Base-by-base conservation (phyloP, 163 green algal species). In the Chlorella variabilis region DNA sequence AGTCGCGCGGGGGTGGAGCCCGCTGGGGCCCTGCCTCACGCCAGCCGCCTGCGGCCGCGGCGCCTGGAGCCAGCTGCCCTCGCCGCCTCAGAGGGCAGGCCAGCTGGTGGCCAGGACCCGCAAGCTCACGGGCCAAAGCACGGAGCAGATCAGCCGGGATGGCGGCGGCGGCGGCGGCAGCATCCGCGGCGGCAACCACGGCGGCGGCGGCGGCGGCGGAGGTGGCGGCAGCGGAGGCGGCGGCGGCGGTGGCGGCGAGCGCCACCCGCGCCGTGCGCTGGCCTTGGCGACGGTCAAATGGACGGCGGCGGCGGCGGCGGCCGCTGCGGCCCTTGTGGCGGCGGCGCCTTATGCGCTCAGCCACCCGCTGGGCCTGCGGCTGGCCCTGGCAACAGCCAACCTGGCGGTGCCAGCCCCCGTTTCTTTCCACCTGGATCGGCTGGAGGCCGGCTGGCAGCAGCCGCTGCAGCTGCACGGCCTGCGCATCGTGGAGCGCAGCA, bases 391-490 rank as follows among this genome's bases (percentile, higher is more conserved):
- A 0, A 17, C 31, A 5, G n/a, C 36, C 27, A 80, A 80, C 56
- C 39, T 58, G 5, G 54, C 39, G 0, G 21, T 39, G 13, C 73
- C 73, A 2, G 25, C 49, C 13, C 36, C 27, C 0, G 38, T 80
- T 13, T 33, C 36, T 5, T 17, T 80, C 23, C 54, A 80, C 21
- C 27, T 80, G 15, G 73, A 80, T n/a, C 15, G 36, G 15, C 36
- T 59, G 13, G 56, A 80, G 5, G 27, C 29, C 1, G 36, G 73
- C 54, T 80, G 73, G 73, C 54, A 68, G 15, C 54, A 34, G 51
- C 73, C 73, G 2, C 56, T 80, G 73, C 33, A 36, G 36, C 54
- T 80, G 27, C 59, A 54, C 27, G 56, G 56, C 36, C 56, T 80
- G 38, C 54, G 56, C 11, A 36, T 80, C 2, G 39, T 80, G 3